These are phyloP conservation scores for Myriangium duriaei DNA, from an alignment of 2,329 filamentous ascomycete species.

Conservation along the genomic window DNA sequence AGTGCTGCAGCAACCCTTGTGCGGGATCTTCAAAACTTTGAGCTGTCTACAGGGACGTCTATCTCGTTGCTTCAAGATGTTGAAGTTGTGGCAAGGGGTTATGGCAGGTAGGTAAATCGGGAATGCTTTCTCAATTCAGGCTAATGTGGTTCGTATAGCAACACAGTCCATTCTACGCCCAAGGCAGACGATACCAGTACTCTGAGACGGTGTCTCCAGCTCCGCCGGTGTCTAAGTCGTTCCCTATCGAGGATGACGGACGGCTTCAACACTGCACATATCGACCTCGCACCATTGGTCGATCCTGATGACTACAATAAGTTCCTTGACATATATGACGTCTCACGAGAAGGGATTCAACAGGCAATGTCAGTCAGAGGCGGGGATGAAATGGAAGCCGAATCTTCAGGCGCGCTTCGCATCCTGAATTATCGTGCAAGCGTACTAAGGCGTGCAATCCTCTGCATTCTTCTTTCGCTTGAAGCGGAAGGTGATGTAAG, in stretches of 20 bases:
- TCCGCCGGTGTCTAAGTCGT: conserved; percentile 63
- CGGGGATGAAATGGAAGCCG: conserved; percentile 62
- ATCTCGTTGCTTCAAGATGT: conserved; percentile 83
- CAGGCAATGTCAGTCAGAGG: conserved; percentile 36
- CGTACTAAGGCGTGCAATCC: conserved; percentile 67
- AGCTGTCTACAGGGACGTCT: conserved; percentile 62
- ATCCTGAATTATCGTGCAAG: conserved; percentile 56
- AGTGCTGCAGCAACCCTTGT: conserved; percentile 57
- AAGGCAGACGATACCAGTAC: conserved; percentile 67
- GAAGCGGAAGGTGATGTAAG: conserved; percentile 66
- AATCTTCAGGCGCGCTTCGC: conserved; percentile 68
- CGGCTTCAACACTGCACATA: conserved; percentile 58
- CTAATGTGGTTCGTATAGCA: conserved; percentile 43
- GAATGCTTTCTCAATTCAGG: conserved; percentile 11
- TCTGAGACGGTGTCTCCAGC: conserved; percentile 61
- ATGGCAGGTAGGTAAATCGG: conserved; percentile 54
- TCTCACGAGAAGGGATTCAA: conserved; percentile 34
- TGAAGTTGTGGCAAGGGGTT: conserved; percentile 85
- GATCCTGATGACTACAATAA: conserved; percentile 76
- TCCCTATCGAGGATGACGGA: conserved; percentile 59
- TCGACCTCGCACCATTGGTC: conserved; percentile 57
- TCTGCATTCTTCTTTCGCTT: conserved; percentile 80
- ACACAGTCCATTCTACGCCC: conserved; percentile 80
- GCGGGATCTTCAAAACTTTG: conserved; percentile 64
- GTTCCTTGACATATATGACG: conserved; percentile 62